phyloP scores from a whole-genome alignment of 2,329 filamentous ascomycete genomes.

The Neobulgaria alba region DNA sequence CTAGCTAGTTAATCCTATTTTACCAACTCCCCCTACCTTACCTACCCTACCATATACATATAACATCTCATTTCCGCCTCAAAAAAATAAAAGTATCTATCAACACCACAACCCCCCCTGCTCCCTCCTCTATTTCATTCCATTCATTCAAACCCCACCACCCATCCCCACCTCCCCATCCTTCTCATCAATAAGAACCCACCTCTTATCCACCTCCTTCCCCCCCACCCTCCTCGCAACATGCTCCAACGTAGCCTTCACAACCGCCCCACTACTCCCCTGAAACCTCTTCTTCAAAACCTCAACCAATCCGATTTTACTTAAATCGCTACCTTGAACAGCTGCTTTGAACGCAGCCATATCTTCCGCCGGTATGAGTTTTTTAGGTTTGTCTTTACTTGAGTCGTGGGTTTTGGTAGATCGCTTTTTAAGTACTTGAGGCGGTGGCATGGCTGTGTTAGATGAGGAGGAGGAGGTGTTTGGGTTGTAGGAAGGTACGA shows the following conservation, averaged over 20 bases:
- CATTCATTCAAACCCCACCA: neutral
- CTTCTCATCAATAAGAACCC: constrained; percentile 13
- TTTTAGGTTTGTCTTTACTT: constrained; percentile 21
- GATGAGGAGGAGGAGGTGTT: too few species aligned
- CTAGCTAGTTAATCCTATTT: too few species aligned
- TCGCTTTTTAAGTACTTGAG: too few species aligned
- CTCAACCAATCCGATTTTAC: constrained; percentile 67
- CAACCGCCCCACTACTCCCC: constrained; percentile 58
- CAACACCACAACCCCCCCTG: too few species aligned
- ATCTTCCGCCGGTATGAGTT: constrained; percentile 20
- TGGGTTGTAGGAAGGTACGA: constrained; percentile 4
- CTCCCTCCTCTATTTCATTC: too few species aligned
- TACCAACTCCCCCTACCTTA: too few species aligned
- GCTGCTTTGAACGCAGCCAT: constrained; percentile 50
- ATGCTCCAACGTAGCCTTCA: constrained; percentile 60
- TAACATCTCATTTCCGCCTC: too few species aligned
- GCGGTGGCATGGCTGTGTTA: too few species aligned
- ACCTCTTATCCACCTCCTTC: constrained; percentile 32
- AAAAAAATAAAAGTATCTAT: too few species aligned
- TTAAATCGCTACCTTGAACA: constrained; percentile 62
- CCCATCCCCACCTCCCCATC: neutral
- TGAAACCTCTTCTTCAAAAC: constrained; percentile 67
- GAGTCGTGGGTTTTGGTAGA: constrained; percentile 1
- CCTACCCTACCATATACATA: too few species aligned
- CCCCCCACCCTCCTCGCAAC: constrained; percentile 49